A percentile compares a stretch with the other conserved stretches of the same genome.
Evolutionary conservation across 768 basidiomycete genomes (phyloP).

Genomic region (Strobilomyces confusus): DNA sequence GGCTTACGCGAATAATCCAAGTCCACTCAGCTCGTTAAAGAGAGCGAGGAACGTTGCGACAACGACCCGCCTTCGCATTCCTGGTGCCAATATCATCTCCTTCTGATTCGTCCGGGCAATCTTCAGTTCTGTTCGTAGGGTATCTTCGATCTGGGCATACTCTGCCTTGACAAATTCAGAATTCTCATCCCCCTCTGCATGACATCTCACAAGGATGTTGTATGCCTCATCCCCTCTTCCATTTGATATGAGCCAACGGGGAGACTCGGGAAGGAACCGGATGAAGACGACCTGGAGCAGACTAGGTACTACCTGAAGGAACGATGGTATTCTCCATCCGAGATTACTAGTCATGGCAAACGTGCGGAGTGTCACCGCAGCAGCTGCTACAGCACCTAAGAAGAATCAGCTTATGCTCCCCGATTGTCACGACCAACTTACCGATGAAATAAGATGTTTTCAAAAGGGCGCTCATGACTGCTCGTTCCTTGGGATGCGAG

Average conservation of each 20-base stretch:
- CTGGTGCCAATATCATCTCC: conserved; percentile 4
- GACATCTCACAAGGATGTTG: conserved; percentile 42
- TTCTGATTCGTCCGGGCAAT: not conserved
- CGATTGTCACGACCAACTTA: not conserved
- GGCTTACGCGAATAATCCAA: conserved; percentile 1
- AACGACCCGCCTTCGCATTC: conserved; percentile 17
- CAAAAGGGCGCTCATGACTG: conserved; percentile 1
- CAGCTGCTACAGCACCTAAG: conserved; percentile 31
- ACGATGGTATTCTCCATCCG: conserved; percentile 62
- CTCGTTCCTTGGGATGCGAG: conserved; percentile 19
- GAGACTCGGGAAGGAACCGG: conserved; percentile 58
- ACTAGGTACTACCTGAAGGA: conserved; percentile 53
- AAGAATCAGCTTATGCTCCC: not conserved
- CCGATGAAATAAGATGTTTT: not conserved
- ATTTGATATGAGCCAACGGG: conserved; percentile 58
- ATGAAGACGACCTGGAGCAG: conserved; percentile 52
- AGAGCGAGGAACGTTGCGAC: conserved; percentile 14
- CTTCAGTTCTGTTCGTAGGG: conserved; percentile 34
- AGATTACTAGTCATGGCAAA: conserved; percentile 55
- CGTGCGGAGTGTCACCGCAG: conserved; percentile 56
- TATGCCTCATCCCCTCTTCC: conserved; percentile 48
- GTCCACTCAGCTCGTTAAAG: conserved; percentile 12
- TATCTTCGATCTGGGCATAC: conserved; percentile 52
- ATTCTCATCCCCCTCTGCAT: conserved; percentile 50
- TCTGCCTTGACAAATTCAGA: conserved; percentile 31